A percentile compares a stretch with the other conserved stretches of the same genome.
Evolutionary conservation across 345 rosid genomes (phyloP).

Genomic region (Cardamine resedifolia): DNA sequence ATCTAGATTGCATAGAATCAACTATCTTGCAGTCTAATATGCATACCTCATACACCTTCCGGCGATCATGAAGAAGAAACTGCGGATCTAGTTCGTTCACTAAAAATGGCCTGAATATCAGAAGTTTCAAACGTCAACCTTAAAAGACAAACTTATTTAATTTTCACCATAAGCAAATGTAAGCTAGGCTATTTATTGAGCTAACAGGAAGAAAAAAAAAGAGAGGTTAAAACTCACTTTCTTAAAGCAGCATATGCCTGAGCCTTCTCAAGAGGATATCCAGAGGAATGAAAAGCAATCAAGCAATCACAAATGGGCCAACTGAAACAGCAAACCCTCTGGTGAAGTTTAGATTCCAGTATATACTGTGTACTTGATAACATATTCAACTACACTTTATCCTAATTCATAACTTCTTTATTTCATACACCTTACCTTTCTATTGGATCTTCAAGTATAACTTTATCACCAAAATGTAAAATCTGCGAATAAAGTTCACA

Average conservation of each 20-base stretch:
- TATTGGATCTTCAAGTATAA: slow-evolving; percentile 84
- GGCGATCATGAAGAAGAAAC: slow-evolving; percentile 96
- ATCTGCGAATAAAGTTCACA: slow-evolving; percentile 56
- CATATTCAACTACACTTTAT: slow-evolving; percentile 1
- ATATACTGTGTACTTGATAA: slow-evolving; percentile 10
- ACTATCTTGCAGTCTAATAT: slow-evolving; percentile 23
- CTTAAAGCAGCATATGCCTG: slow-evolving; percentile 77
- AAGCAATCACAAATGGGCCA: slow-evolving; percentile 98
- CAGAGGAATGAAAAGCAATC: slow-evolving; percentile 93
- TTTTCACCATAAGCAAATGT: background rate
- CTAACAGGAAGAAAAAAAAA: background rate
- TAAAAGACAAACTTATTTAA: background rate
- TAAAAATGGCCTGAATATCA: slow-evolving; percentile 74
- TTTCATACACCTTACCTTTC: slow-evolving; percentile 56
- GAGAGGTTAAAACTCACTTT: slow-evolving; percentile 64
- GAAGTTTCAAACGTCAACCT: slow-evolving; percentile 11
- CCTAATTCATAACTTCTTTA: slow-evolving; percentile 12
- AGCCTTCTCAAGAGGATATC: slow-evolving; percentile 85
- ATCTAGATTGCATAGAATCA: background rate
- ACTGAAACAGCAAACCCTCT: slow-evolving; percentile 51
- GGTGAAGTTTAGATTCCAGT: slow-evolving; percentile 31
- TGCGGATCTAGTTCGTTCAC: slow-evolving; percentile 93
- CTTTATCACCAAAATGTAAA: slow-evolving; percentile 78
- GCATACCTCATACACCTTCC: slow-evolving; percentile 95
- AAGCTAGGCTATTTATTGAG: background rate